Evolutionary conservation across 2,329 filamentous ascomycete genomes (phyloP).

Genomic region (Colletotrichum eleusines): DNA sequence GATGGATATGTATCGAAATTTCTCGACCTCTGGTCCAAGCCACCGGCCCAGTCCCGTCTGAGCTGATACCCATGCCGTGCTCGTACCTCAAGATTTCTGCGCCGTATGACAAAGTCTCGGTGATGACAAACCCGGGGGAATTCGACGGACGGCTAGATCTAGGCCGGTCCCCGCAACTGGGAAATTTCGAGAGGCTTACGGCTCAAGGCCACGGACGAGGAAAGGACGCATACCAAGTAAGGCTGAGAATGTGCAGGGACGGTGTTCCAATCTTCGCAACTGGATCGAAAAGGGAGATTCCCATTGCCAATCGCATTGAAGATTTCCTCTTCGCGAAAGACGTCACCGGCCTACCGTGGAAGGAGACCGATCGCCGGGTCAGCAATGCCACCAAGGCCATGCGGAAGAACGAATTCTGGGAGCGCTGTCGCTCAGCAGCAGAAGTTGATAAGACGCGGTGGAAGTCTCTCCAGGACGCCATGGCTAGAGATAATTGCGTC

Average conservation of each 20-base stretch:
- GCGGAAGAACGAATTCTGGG: conserved; percentile 34
- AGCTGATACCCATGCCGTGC: conserved; percentile 33
- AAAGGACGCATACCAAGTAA: neutral
- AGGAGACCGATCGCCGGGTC: conserved; percentile 15
- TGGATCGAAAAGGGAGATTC: conserved; percentile 15
- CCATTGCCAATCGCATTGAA: neutral
- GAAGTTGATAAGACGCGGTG: conserved; percentile 27
- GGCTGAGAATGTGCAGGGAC: conserved; percentile 29
- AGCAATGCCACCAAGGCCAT: neutral
- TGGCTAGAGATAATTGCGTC: conserved; percentile 34
- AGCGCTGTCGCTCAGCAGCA: conserved; percentile 8
- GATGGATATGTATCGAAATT: conserved; percentile 34
- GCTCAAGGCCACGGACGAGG: neutral
- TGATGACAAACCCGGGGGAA: neutral
- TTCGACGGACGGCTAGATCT: neutral
- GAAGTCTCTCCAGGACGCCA: conserved; percentile 30
- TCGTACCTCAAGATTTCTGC: conserved; percentile 34
- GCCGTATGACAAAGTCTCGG: conserved; percentile 25
- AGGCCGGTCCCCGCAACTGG: neutral
- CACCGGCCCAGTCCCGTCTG: conserved; percentile 21
- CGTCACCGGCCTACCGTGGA: conserved; percentile 25
- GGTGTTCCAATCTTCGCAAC: conserved; percentile 33
- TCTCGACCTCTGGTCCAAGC: conserved; percentile 17
- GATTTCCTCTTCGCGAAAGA: conserved; percentile 33
- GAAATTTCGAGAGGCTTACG: conserved; percentile 1